phyloP scores from a whole-genome alignment of 768 basidiomycete genomes.

The Mycena polygramma region DNA sequence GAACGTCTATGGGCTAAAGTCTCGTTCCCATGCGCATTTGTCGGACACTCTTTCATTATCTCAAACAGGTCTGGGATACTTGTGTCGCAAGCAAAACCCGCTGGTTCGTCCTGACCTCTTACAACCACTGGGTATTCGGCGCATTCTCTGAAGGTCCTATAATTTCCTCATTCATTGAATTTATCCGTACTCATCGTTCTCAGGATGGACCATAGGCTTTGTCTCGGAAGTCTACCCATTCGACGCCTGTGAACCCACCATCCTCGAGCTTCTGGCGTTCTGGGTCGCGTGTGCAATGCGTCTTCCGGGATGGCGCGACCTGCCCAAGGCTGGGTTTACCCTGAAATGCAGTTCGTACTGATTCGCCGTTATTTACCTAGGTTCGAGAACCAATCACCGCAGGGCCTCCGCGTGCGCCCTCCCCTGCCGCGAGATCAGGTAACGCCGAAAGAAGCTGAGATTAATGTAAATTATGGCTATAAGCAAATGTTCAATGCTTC shows the following conservation, averaged over 20 bases:
- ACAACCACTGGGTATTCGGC: conserved; percentile 26
- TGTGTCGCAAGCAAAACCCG: conserved; percentile 19
- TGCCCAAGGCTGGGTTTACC: neutral
- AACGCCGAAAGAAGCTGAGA: no score
- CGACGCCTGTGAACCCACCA: conserved; percentile 8
- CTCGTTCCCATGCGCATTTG: neutral
- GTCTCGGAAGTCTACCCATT: conserved; percentile 18
- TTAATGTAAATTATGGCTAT: no score
- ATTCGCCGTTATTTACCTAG: no score
- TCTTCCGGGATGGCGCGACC: conserved; percentile 10
- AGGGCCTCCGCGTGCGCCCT: no score
- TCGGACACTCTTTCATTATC: neutral
- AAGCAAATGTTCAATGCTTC: no score
- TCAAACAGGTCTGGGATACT: conserved; percentile 22
- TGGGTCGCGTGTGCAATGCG: conserved; percentile 30
- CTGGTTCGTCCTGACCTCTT: conserved; percentile 25
- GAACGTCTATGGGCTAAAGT: conserved; percentile 26
- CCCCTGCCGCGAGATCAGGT: no score
- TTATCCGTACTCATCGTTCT: neutral
- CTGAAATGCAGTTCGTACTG: no score
- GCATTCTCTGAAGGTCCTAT: conserved; percentile 21
- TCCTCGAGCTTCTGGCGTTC: conserved; percentile 20
- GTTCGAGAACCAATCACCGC: no score
- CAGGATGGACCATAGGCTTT: conserved; percentile 29
- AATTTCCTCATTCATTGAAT: neutral